Base-by-base conservation (phyloP, 2,329 filamentous ascomycete species). In the Pseudogymnoascus sp. region DNA sequence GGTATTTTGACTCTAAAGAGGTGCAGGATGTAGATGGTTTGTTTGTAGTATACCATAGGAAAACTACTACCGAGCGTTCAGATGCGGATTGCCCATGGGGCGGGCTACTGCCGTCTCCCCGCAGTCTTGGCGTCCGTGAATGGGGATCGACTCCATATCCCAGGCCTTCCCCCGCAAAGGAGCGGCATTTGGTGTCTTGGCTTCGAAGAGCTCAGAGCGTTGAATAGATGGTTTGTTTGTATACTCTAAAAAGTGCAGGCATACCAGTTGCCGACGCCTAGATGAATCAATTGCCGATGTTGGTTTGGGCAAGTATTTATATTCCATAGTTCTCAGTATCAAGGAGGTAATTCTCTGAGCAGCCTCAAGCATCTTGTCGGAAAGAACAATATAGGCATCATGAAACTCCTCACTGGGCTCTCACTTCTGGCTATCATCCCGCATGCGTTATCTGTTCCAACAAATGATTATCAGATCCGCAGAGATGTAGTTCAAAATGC, bases 381-480 rank as follows among this genome's bases (percentile, higher is more conserved):
- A 3, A 12, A 52, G 7, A 23, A 52, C 45, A 52, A 52, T 28
- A 52, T 30, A 52, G 45, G 26, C 23, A 52, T 30, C 13, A 52
- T 52, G 45, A 52, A 52, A 52, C 45, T 52, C 23, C 23, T 52
- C n/a, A 12, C 26, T 52, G 26, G 45, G 23, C 45, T 52, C 45
- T 52, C 45, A 6, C 23, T 52, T 5, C 15, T 52, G 26, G 26
- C 45, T 52, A 52, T 18, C 45, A 30, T 52, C 23, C 45, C 45
- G n/a, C 26, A 30, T 10, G 9, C 23, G 26, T 30, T 52, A 30
- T 18, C 45, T 5, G 23, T 30, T 18, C 45, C 26, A 52, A 30
- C 26, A 52, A 52, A 52, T 7, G 45, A 30, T 9, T 1, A 52
- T 30, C 45, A 52, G 23, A 52, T 18, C 9, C n/a, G 26, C 45